Conservation (phyloP, 2,329 filamentous ascomycete species). For the Lachnellula arida region DNA sequence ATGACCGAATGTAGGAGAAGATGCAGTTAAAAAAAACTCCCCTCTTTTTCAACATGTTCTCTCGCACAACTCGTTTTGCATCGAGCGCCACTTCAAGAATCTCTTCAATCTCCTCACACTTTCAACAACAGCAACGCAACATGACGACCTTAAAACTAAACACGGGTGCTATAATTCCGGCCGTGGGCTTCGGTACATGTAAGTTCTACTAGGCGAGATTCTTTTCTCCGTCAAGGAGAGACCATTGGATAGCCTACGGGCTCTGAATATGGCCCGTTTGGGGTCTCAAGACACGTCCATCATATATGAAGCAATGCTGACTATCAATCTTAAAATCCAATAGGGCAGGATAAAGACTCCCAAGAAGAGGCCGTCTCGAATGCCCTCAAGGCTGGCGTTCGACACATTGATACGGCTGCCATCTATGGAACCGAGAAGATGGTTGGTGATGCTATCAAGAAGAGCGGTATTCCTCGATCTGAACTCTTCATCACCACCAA, state of each 20-base stretch:
- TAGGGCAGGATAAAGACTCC: slow-evolving; percentile 39
- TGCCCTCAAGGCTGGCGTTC: slow-evolving; percentile 37
- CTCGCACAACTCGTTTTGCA: slow-evolving; percentile 8
- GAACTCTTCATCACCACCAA: slow-evolving; percentile 52
- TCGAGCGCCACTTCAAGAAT: slow-evolving; percentile 12
- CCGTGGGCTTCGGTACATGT: slow-evolving; percentile 40
- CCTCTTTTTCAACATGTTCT: slow-evolving; percentile 14
- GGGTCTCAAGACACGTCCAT: too few species aligned
- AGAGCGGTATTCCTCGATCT: slow-evolving; percentile 36
- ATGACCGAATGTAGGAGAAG: too few species aligned
- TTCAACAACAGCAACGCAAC: slow-evolving; percentile 14
- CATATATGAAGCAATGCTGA: too few species aligned
- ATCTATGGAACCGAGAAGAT: slow-evolving; percentile 41
- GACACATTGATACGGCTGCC: slow-evolving; percentile 44
- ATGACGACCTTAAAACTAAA: slow-evolving; percentile 33
- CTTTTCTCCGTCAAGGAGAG: too few species aligned
- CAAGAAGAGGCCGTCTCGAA: slow-evolving; percentile 39
- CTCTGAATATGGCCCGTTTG: too few species aligned
- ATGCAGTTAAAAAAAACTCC: too few species aligned
- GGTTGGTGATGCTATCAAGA: slow-evolving; percentile 40
- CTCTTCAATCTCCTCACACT: slow-evolving; percentile 17
- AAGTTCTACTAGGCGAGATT: too few species aligned
- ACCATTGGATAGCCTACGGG: too few species aligned
- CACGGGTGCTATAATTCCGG: slow-evolving; percentile 38
- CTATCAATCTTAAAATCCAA: too few species aligned